Conservation (phyloP, 164 flowering plant genomes). For the Tinospora cordifolia region DNA sequence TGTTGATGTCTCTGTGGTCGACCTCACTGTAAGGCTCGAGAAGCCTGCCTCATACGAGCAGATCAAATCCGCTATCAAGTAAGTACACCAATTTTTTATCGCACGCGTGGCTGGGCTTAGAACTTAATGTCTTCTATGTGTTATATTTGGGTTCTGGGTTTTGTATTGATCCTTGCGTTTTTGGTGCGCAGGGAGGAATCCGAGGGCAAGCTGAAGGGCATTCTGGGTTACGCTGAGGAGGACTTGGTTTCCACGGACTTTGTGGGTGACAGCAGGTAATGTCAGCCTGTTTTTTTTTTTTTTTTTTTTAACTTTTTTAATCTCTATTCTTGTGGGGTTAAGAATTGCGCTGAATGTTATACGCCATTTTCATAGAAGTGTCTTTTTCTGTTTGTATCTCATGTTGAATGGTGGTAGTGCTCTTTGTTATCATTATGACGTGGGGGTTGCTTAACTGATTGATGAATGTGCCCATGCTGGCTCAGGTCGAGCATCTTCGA, state of each 20-base stretch:
- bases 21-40: slow-evolving; percentile 64
- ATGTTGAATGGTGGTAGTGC: too few relatives aligned
- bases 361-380: too few relatives aligned
- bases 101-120: background rate
- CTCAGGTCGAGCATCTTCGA: slow-evolving; percentile 65
- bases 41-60: slow-evolving; percentile 56
- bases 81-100: slow-evolving; percentile 13
- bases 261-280: slow-evolving; percentile 62
- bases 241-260: slow-evolving; percentile 69
- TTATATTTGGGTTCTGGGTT: background rate
- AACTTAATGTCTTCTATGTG: too few relatives aligned
- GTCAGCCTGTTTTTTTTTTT: too few relatives aligned
- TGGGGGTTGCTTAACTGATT: too few relatives aligned
- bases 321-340: too few relatives aligned
- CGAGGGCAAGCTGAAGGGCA: slow-evolving; percentile 65
- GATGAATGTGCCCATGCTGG: too few relatives aligned
- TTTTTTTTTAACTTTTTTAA: too few relatives aligned
- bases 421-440: too few relatives aligned
- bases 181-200: slow-evolving; percentile 47
- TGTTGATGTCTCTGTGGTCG: slow-evolving; percentile 69
- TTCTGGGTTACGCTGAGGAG: slow-evolving; percentile 70
- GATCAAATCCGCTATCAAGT: slow-evolving; percentile 67
- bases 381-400: too few relatives aligned
- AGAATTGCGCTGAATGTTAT: too few relatives aligned
- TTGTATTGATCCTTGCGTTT: background rate